These are phyloP conservation scores for Achaetomium macrosporum DNA, from an alignment of 2,329 filamentous ascomycete species.

Conservation along the genomic window DNA sequence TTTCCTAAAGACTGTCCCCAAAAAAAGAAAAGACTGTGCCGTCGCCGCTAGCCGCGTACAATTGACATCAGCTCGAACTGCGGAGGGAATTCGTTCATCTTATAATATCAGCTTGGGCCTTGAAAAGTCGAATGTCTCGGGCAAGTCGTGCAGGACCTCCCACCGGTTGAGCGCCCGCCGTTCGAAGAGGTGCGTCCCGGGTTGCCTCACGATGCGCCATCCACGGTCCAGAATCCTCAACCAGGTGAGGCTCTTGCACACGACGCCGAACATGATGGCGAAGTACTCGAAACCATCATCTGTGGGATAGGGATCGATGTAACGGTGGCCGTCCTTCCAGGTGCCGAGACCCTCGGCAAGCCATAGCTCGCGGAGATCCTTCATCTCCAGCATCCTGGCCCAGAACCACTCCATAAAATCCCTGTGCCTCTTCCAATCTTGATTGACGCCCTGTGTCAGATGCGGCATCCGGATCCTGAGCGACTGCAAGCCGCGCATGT, in stretches of 20 bases:
- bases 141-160: background rate
- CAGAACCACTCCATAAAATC: background rate
- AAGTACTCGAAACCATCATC: background rate
- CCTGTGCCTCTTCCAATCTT: no score
- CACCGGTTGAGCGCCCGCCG: background rate
- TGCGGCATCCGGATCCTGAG: background rate
- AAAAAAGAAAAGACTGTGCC: no score
- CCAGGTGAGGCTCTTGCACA: background rate
- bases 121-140: background rate
- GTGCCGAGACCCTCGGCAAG: background rate
- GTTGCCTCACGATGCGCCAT: background rate
- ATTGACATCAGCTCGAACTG: no score
- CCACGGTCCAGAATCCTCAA: slow-evolving; percentile 1
- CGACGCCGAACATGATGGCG: background rate
- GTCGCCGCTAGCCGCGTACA: no score
- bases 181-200: background rate
- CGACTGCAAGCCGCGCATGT: background rate
- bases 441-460: background rate
- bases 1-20: no score
- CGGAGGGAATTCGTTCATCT: no score
- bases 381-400: background rate
- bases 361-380: background rate
- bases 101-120: no score
- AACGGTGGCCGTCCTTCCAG: background rate
- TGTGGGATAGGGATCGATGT: background rate